These are phyloP conservation scores for Echinosphaeria canescens DNA, from an alignment of 2,329 filamentous ascomycete species.

Conservation along the genomic window DNA sequence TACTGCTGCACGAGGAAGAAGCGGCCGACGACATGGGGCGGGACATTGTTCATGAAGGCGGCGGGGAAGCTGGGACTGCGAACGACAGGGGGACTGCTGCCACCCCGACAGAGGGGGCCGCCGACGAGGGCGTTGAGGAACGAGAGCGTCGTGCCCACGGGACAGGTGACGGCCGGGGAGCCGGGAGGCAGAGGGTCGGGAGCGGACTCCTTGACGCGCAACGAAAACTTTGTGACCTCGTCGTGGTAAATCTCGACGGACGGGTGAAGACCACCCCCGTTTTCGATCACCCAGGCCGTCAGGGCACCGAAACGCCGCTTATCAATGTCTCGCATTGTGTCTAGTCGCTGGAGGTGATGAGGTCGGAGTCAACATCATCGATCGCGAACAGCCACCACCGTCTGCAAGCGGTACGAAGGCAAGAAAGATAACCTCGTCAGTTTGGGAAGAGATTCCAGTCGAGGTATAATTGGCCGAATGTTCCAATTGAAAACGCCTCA, in stretches of 20 bases:
- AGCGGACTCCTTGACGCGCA: conserved; percentile 18
- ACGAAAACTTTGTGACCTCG: conserved; percentile 25
- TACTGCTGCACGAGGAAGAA: conserved; percentile 52
- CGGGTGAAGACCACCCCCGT: conserved; percentile 24
- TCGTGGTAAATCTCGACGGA: conserved; percentile 29
- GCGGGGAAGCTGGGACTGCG: conserved; percentile 16
- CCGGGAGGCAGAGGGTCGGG: conserved; percentile 10
- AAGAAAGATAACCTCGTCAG: too few relatives aligned
- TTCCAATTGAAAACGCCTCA: too few relatives aligned
- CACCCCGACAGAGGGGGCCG: too few relatives aligned
- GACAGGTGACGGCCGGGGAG: conserved; percentile 26
- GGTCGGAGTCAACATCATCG: too few relatives aligned
- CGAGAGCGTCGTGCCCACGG: conserved; percentile 30
- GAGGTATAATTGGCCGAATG: too few relatives aligned
- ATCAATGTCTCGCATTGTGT: too few relatives aligned
- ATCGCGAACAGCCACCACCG: too few relatives aligned
- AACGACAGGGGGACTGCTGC: conserved; percentile 4
- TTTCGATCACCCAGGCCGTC: too few relatives aligned
- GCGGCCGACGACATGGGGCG: conserved; percentile 37
- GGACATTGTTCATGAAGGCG: conserved; percentile 23
- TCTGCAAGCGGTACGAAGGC: too few relatives aligned
- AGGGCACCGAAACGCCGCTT: too few relatives aligned
- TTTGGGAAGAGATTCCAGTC: too few relatives aligned
- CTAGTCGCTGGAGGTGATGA: too few relatives aligned
- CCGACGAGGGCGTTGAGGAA: conserved; percentile 29